phyloP scores from a whole-genome alignment of 2,329 filamentous ascomycete species.

The Neonectria hederae region DNA sequence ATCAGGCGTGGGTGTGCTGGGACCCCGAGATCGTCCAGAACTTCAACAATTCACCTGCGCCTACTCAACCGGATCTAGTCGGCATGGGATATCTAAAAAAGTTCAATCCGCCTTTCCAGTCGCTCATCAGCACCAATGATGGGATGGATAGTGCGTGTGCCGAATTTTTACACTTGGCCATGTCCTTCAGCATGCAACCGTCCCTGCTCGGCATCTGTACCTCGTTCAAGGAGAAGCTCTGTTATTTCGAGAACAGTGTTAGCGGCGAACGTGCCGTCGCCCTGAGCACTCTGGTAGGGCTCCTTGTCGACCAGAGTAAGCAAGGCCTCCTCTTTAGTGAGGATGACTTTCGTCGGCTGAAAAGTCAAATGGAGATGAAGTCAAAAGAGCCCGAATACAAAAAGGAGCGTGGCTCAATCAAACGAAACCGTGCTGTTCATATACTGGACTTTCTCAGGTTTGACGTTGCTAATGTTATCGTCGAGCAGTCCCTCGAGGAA shows the following conservation, averaged over 20 bases:
- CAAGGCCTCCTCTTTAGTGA: constrained; percentile 61
- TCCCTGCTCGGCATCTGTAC: constrained; percentile 72
- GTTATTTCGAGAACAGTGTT: constrained; percentile 67
- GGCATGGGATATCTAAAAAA: constrained; percentile 59
- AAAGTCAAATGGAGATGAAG: constrained; percentile 36
- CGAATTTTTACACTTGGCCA: constrained; percentile 61
- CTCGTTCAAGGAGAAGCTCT: constrained; percentile 68
- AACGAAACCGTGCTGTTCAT: constrained; percentile 49
- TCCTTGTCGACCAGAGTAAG: constrained; percentile 67
- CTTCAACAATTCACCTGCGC: constrained; percentile 68
- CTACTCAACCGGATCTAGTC: constrained; percentile 53
- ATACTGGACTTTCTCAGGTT: constrained; percentile 73
- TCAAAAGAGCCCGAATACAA: constrained; percentile 56
- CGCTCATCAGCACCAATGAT: constrained; percentile 48
- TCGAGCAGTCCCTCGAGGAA: constrained; percentile 49
- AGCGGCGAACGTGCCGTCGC: constrained; percentile 53
- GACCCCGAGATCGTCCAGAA: constrained; percentile 70
- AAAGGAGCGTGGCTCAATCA: constrained; percentile 43
- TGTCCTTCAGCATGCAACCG: constrained; percentile 66
- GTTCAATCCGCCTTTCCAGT: constrained; percentile 56
- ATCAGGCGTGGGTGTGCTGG: constrained; percentile 82
- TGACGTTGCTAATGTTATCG: constrained; percentile 54
- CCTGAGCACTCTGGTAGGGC: constrained; percentile 62
- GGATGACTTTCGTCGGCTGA: constrained; percentile 22
- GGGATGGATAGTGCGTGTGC: constrained; percentile 47